Conservation (phyloP, 1,139 yeast species). For the Candida pseudoviswanathii region DNA sequence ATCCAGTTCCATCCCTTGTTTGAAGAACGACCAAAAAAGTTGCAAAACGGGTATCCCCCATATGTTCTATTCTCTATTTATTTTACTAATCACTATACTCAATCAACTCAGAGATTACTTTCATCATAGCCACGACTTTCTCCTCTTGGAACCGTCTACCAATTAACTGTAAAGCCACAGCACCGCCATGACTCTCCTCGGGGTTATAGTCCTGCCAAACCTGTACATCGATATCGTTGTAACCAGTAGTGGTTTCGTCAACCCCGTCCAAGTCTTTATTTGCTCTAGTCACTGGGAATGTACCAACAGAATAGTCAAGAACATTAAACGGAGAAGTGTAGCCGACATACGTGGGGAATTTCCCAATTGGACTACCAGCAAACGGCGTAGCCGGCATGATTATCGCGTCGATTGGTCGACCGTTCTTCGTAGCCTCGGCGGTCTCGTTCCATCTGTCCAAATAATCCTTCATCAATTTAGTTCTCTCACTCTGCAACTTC, state of each 20-base stretch:
- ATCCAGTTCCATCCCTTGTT: background rate
- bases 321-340: slow-evolving; percentile 64
- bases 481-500: slow-evolving; percentile 41
- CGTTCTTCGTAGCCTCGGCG: slow-evolving; percentile 30
- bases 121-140: slow-evolving; percentile 48
- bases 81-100: slow-evolving; percentile 12
- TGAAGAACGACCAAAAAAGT: background rate
- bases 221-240: slow-evolving; percentile 21
- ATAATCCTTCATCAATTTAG: slow-evolving; percentile 33
- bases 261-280: slow-evolving; percentile 43
- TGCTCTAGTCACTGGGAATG: slow-evolving; percentile 58
- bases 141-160: slow-evolving; percentile 65
- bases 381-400: slow-evolving; percentile 51
- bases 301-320: slow-evolving; percentile 59
- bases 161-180: slow-evolving; percentile 66
- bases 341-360: slow-evolving; percentile 35
- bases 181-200: slow-evolving; percentile 59
- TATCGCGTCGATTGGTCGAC: slow-evolving; percentile 50
- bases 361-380: slow-evolving; percentile 46
- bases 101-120: slow-evolving; percentile 24
- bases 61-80: background rate
- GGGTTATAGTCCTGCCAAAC: slow-evolving; percentile 51
- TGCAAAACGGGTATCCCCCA: background rate
- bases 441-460: slow-evolving; percentile 42
- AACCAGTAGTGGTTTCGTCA: slow-evolving; percentile 20